phyloP scores from a whole-genome alignment of 768 basidiomycete species.

The Asterophora parasitica region DNA sequence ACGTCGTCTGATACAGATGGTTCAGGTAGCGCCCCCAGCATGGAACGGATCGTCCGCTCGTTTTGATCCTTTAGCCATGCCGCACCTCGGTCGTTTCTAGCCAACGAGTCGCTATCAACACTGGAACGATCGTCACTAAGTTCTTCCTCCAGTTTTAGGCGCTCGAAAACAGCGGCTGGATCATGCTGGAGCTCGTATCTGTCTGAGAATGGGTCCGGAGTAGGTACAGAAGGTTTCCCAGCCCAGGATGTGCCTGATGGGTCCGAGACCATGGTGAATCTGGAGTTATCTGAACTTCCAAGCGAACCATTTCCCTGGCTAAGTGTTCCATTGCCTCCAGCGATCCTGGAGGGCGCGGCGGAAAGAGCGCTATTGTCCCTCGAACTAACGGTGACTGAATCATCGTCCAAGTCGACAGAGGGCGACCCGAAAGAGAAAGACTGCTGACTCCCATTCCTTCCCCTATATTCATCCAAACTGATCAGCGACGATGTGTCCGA shows the following conservation, averaged over 20 bases:
- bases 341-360: constrained; percentile 9
- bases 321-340: constrained; percentile 6
- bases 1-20: constrained; percentile 53
- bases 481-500: constrained; percentile 83
- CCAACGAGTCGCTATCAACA: constrained; percentile 38
- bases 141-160: constrained; percentile 46
- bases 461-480: constrained; percentile 69
- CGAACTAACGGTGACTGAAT: constrained; percentile 73
- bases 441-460: constrained; percentile 53
- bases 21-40: constrained; percentile 53
- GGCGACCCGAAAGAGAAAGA: constrained; percentile 47
- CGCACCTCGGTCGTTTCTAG: constrained; percentile 62
- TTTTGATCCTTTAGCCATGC: constrained; percentile 86
- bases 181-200: constrained; percentile 27
- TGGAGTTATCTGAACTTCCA: constrained; percentile 5
- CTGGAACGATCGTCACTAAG: constrained; percentile 36
- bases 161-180: constrained; percentile 49
- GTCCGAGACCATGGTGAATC: constrained; percentile 11
- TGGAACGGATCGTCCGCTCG: constrained; percentile 54
- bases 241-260: constrained; percentile 1
- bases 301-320: constrained; percentile 1
- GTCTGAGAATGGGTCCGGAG: constrained; percentile 24
- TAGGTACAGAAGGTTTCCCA: neutral
- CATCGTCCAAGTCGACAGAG: constrained; percentile 55
- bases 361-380: constrained; percentile 44